Evolutionary conservation across 108 stramenopile genomes (phyloP).

Genomic region (Skeletonema costatum): DNA sequence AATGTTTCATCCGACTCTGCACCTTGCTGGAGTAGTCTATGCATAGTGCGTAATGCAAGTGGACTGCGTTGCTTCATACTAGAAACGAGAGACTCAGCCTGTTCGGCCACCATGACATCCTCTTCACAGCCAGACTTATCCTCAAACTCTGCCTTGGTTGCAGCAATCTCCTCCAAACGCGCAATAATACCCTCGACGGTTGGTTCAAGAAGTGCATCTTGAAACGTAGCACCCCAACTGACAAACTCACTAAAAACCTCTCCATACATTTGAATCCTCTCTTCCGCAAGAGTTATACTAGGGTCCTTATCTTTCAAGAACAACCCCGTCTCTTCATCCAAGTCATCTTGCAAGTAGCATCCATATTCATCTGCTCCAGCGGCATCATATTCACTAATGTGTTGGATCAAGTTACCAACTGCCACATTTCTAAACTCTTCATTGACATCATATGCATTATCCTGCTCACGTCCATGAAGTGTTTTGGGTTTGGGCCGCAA

Average conservation of each 20-base stretch:
- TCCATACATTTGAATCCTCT: slow-evolving; percentile 44
- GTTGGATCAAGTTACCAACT: slow-evolving; percentile 66
- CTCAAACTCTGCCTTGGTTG: slow-evolving; percentile 27
- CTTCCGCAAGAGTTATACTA: slow-evolving; percentile 33
- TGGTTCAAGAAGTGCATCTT: slow-evolving; percentile 62
- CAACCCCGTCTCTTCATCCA: slow-evolving; percentile 44
- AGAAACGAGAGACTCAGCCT: slow-evolving; percentile 42
- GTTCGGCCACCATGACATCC: slow-evolving; percentile 61
- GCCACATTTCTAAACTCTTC: slow-evolving; percentile 59
- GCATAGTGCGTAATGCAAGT: slow-evolving; percentile 62
- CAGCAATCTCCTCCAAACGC: slow-evolving; percentile 59
- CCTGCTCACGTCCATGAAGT: slow-evolving; percentile 47
- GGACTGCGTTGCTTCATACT: slow-evolving; percentile 78
- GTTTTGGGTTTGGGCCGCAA: slow-evolving; percentile 44
- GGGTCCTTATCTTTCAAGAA: slow-evolving; percentile 42
- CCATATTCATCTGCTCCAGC: slow-evolving; percentile 56
- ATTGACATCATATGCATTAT: slow-evolving; percentile 55
- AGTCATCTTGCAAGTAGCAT: slow-evolving; percentile 14
- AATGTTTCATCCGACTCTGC: slow-evolving; percentile 46
- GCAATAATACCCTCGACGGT: slow-evolving; percentile 71
- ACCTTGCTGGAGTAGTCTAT: slow-evolving; percentile 62
- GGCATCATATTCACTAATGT: slow-evolving; percentile 61
- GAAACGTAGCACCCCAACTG: slow-evolving; percentile 70
- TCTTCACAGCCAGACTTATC: slow-evolving; percentile 55
- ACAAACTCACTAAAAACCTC: slow-evolving; percentile 60